phyloP scores from a whole-genome alignment of 345 rosid species.

The Luvunga scandens region DNA sequence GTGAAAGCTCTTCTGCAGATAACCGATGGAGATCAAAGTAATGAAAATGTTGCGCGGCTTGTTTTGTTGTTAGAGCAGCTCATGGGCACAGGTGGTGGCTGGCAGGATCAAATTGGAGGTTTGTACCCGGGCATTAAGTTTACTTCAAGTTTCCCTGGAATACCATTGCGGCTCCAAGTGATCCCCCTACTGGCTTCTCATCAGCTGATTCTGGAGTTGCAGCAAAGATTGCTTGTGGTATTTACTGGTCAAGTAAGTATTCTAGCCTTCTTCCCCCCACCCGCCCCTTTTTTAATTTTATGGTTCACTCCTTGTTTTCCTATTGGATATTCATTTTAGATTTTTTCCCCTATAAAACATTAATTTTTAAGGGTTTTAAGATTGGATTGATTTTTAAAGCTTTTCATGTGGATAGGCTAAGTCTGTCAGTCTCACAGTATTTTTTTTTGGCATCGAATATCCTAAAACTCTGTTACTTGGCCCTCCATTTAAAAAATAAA shows the following conservation, averaged over 20 bases:
- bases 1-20: constrained; percentile 86
- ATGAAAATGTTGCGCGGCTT: constrained; percentile 84
- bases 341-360: neutral
- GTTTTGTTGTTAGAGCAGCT: constrained; percentile 90
- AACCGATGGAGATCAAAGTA: constrained; percentile 66
- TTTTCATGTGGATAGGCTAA: neutral
- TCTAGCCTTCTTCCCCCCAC: neutral
- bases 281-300: too few relatives aligned
- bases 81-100: constrained; percentile 99
- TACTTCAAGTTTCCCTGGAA: constrained; percentile 87
- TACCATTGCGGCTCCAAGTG: constrained; percentile 88
- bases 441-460: neutral
- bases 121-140: constrained; percentile 84
- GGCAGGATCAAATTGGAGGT: constrained; percentile 99
- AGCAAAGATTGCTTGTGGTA: constrained; percentile 76
- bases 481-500: neutral
- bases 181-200: constrained; percentile 69
- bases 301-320: neutral
- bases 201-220: constrained; percentile 60
- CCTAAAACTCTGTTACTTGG: neutral
- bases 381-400: neutral
- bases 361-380: neutral
- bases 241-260: constrained; percentile 91
- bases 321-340: neutral
- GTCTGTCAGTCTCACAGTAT: neutral